These are phyloP conservation scores for Phytophthora podocarpi DNA, from an alignment of 352 stramenopile genomes.

Conservation along the genomic window DNA sequence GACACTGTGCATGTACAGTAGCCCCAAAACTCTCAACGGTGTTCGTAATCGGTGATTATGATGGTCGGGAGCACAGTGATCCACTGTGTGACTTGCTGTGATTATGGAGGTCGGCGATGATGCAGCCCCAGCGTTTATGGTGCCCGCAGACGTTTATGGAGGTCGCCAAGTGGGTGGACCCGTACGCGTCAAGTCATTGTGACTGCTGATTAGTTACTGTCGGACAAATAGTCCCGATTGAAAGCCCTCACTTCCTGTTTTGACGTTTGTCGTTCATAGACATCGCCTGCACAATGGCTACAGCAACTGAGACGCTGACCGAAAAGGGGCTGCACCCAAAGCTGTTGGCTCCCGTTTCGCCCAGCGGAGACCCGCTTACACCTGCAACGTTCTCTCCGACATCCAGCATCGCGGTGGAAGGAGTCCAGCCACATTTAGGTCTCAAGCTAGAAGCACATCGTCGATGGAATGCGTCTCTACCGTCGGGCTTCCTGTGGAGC, in stretches of 20 bases:
- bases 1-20: no score
- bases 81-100: no score
- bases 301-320: not conserved
- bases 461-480: conserved; percentile 26
- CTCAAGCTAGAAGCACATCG: conserved; percentile 38
- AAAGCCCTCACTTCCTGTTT: conserved; percentile 4
- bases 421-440: conserved; percentile 13
- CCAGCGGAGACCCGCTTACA: conserved; percentile 7
- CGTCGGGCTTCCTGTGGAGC: conserved; percentile 40
- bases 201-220: no score
- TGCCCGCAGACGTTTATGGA: not conserved
- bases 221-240: no score
- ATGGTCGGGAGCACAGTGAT: no score
- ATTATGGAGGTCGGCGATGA: not conserved
- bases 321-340: conserved; percentile 11
- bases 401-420: not conserved
- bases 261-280: no score
- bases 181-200: not conserved
- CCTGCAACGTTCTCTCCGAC: not conserved
- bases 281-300: no score
- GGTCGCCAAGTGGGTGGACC: no score
- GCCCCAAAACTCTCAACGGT: no score
- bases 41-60: not conserved
- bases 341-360: conserved; percentile 6
- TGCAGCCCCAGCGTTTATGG: conserved; percentile 7